Conservation (phyloP, 148 eudicot genomes). For the Arbutus unedo region DNA sequence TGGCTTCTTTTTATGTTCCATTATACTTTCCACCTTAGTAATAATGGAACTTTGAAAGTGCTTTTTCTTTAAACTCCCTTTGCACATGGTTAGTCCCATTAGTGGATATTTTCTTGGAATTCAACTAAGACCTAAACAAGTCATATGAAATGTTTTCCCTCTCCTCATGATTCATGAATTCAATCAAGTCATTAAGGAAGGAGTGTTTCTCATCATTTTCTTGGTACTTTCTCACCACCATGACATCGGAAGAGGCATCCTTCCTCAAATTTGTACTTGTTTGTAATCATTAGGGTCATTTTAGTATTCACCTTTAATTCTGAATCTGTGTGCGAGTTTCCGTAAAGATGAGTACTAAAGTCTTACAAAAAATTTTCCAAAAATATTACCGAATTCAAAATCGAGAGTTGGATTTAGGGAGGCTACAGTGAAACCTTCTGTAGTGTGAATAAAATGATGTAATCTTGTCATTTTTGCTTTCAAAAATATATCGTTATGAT, state of each 20-base stretch:
- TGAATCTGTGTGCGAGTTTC: no score
- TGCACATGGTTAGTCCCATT: not conserved
- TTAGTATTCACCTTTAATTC: not conserved
- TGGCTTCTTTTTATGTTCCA: not conserved
- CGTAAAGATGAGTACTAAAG: no score
- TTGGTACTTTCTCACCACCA: not conserved
- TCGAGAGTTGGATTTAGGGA: no score
- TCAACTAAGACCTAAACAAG: not conserved
- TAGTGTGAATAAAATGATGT: no score
- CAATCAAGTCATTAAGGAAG: not conserved
- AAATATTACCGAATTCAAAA: no score
- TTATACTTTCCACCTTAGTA: not conserved
- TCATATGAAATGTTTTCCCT: not conserved
- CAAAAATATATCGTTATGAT: no score
- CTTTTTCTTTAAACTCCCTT: not conserved
- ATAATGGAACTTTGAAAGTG: constrained; percentile 8
- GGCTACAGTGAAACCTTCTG: no score
- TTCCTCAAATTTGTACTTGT: not conserved
- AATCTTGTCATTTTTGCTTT: no score
- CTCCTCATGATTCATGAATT: not conserved
- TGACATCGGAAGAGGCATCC: not conserved
- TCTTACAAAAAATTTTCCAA: no score
- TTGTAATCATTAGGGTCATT: not conserved
- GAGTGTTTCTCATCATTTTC: not conserved
- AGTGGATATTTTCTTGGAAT: constrained; percentile 5